These are phyloP conservation scores for Tylopilus vinaceipallidus DNA, from an alignment of 768 basidiomycete genomes.

Conservation along the genomic window DNA sequence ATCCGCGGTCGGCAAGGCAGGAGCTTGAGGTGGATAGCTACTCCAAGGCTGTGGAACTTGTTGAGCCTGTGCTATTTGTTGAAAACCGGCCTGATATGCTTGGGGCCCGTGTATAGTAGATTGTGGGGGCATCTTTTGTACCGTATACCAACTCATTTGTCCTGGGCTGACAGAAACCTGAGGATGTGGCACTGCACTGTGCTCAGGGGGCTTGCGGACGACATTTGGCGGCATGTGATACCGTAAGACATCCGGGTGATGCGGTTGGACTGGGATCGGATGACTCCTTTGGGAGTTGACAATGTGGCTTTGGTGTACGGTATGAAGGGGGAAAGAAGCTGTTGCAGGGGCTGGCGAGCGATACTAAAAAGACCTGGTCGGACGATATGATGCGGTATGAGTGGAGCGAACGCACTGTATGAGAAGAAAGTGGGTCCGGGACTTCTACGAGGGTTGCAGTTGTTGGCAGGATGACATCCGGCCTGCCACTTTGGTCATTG, in stretches of 20 bases:
- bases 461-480: conserved; percentile 29
- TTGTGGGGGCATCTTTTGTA: conserved; percentile 11
- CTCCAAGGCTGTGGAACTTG: conserved; percentile 12
- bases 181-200: neutral
- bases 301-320: conserved; percentile 4
- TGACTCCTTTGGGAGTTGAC: neutral
- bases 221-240: conserved; percentile 3
- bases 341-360: neutral
- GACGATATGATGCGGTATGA: conserved; percentile 6
- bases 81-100: conserved; percentile 3
- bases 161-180: conserved; percentile 1
- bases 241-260: neutral
- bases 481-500: conserved; percentile 3
- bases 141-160: conserved; percentile 12
- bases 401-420: conserved; percentile 9
- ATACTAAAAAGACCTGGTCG: conserved; percentile 12
- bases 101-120: neutral
- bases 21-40: conserved; percentile 6
- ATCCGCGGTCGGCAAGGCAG: neutral
- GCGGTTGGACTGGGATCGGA: neutral
- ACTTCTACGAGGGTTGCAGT: conserved; percentile 38
- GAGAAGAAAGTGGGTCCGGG: conserved; percentile 16
- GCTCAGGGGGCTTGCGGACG: neutral
- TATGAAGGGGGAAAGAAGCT: neutral
- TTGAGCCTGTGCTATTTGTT: conserved; percentile 3